Base-by-base conservation (phyloP, 352 stramenopile species). In the Thalassiosira sp. region DNA sequence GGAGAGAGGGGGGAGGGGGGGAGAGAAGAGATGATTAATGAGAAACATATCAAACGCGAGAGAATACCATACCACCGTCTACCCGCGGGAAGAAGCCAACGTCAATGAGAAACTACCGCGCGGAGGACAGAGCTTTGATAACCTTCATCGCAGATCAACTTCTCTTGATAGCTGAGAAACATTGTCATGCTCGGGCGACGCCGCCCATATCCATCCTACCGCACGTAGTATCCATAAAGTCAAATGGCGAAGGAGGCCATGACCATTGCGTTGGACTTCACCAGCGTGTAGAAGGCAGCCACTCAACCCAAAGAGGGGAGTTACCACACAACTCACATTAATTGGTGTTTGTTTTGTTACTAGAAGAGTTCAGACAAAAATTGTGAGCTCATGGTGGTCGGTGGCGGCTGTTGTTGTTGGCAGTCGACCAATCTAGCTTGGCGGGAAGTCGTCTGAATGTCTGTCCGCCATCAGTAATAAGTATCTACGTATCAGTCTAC, bases 211-310 rank as follows among this genome's bases (percentile, higher is more conserved):
- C 35, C 35, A 6, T 1, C 35, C 35, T 45, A 13, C 35, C 3
- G 5, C 35, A n/a, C 35, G 35, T 18, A 15, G 28, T n/a, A n/a
- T n/a, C n/a, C n/a, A n/a, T n/a, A 10, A 59, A 18, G 3, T 18
- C 24, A 6, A 40, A 43, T 0, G 27, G 25, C 11, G 20, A 33
- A 24, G 42, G n/a, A 56, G 22, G 15, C 27, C 40, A 46, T 20
- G 48, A n/a, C 33, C 35, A 48, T 45, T 54, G 40, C 25, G 54
- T 68, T 81, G 27, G n/a, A 16, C 49, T 63, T 71, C 72, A 79
- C 72, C 72, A 66, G 72, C 65, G 65, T 81, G 72, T 49, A 81
- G 72, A 81, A 76, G 72, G 72, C 72, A 81, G 72, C 72, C 63
- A 71, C 72, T 61, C 64, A 52, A 24, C 52, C 48, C 64, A 22